Base-by-base conservation (phyloP, 225 moss, liverwort and hornwort genomes). In the Anthoceros angustus region DNA sequence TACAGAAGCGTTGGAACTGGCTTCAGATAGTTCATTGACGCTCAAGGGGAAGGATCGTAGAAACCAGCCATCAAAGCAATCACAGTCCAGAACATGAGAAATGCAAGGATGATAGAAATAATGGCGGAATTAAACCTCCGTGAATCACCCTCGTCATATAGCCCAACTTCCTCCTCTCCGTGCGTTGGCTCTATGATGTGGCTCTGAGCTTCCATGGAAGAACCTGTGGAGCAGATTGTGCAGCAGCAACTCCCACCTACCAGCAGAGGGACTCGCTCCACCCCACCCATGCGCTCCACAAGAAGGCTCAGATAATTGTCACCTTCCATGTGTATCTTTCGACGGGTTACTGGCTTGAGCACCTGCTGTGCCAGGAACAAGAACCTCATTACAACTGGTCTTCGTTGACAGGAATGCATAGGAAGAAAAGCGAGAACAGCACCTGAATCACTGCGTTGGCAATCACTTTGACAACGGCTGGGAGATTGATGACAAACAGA, bases 201-300 rank as follows among this genome's bases (percentile, higher is more conserved):
- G 60, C 18, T 65, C 48, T 68, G 18, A 45, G 65, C 5, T 63
- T 40, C 62, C 43, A 65, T 65, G 49, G 15, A 63, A 42, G 40
- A 62, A 26, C 40, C 9, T 21, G 79, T 76, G 67, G 80, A 69
- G 75, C 95, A 98, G 38, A 74, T 69, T 63, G 72, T 75, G 74
- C 95, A 98, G 46, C 82, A 77, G 71, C 95, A 98, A 15, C 80
- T 77, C 67, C 93, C 93, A 72, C 90, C 93, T 66, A 93, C 61
- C 26, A 64, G 73, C 43, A 74, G 60, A 15, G 87, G 87, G 67
- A 93, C 90, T 38, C 77, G 80, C 60, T 84, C 83, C 63, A 87
- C 66, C 70, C 68, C 93, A 73, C 93, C 90, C n/a, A 87, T 60
- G 74, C 80, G 75, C 39, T 77, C 72, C 69, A 87, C 86, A 61